Conservation (phyloP, 371 early-diverging fungal genomes). For the Lichtheimia ornata region DNA sequence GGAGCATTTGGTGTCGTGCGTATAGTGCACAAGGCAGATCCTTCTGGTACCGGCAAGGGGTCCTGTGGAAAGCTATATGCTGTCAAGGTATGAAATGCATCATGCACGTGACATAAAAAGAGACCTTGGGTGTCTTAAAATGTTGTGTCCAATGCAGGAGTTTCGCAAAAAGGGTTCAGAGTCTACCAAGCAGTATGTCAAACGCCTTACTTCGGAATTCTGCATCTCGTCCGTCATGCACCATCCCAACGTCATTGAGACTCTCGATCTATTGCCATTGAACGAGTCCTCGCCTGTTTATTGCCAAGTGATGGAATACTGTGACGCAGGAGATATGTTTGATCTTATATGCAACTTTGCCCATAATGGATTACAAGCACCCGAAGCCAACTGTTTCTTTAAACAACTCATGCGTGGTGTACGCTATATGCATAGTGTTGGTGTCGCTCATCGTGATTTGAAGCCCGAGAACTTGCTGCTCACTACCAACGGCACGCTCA, state of each 20-base stretch:
- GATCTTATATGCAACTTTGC: slow-evolving; percentile 51
- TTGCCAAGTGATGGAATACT: slow-evolving; percentile 75
- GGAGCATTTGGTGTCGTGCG: slow-evolving; percentile 56
- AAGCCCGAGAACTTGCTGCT: slow-evolving; percentile 84
- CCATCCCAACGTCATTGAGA: slow-evolving; percentile 71
- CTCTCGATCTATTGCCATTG: slow-evolving; percentile 66
- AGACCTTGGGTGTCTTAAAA: too few relatives aligned
- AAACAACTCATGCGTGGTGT: slow-evolving; percentile 70
- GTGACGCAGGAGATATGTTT: slow-evolving; percentile 68
- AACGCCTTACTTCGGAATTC: slow-evolving; percentile 69
- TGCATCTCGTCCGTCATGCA: slow-evolving; percentile 67
- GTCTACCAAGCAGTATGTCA: slow-evolving; percentile 60
- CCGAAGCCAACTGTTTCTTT: slow-evolving; percentile 57
- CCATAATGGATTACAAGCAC: slow-evolving; percentile 53
- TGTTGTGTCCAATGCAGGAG: slow-evolving; percentile 37
- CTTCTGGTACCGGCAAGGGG: slow-evolving; percentile 5
- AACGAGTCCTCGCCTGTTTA: slow-evolving; percentile 56
- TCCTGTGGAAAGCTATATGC: slow-evolving; percentile 37
- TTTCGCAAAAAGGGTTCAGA: slow-evolving; percentile 60
- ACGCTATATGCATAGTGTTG: slow-evolving; percentile 61
- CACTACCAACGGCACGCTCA: slow-evolving; percentile 74
- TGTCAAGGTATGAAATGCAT: slow-evolving; percentile 46
- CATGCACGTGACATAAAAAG: too few relatives aligned
- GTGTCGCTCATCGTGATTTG: slow-evolving; percentile 76
- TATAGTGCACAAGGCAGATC: slow-evolving; percentile 42